These are phyloP conservation scores for Cyberlindnera xishuangbannaensis DNA, from an alignment of 805 yeast species.

Conservation along the genomic window DNA sequence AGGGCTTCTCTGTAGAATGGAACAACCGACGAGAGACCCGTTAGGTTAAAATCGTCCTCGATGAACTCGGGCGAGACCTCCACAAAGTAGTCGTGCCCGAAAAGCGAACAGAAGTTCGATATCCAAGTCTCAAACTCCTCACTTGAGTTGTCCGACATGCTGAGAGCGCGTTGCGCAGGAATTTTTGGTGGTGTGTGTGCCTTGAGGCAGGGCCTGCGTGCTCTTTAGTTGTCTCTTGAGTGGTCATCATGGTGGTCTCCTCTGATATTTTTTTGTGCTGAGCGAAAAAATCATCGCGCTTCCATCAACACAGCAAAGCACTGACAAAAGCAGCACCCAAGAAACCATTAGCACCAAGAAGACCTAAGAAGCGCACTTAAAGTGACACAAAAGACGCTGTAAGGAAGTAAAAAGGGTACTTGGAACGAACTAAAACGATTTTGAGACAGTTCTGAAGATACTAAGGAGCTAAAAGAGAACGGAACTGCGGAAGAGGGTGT, in stretches of 20 bases:
- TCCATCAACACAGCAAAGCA: constrained; percentile 1
- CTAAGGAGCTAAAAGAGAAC: too few relatives aligned
- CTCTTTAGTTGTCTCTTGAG: not conserved
- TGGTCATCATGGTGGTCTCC: not conserved
- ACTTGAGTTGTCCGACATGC: constrained; percentile 20
- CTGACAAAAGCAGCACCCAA: not conserved
- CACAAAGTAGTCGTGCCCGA: constrained; percentile 79
- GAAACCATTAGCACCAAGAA: too few relatives aligned
- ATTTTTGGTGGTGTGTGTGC: constrained; percentile 1
- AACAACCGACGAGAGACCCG: constrained; percentile 80
- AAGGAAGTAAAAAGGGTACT: too few relatives aligned
- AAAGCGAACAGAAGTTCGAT: constrained; percentile 45
- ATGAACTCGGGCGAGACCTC: constrained; percentile 89
- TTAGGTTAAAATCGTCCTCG: constrained; percentile 93
- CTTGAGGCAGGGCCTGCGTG: too few relatives aligned
- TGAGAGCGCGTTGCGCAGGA: constrained; percentile 1
- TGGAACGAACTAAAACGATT: too few relatives aligned
- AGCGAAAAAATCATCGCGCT: not conserved
- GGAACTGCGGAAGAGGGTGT: too few relatives aligned
- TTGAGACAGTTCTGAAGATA: too few relatives aligned
- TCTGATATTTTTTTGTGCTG: too few relatives aligned
- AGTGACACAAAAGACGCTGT: too few relatives aligned
- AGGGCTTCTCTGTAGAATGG: constrained; percentile 90
- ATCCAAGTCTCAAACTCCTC: constrained; percentile 54
- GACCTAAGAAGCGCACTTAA: too few relatives aligned